phyloP scores from a whole-genome alignment of 768 basidiomycete species.

The Pleurotus citrinopileatus region DNA sequence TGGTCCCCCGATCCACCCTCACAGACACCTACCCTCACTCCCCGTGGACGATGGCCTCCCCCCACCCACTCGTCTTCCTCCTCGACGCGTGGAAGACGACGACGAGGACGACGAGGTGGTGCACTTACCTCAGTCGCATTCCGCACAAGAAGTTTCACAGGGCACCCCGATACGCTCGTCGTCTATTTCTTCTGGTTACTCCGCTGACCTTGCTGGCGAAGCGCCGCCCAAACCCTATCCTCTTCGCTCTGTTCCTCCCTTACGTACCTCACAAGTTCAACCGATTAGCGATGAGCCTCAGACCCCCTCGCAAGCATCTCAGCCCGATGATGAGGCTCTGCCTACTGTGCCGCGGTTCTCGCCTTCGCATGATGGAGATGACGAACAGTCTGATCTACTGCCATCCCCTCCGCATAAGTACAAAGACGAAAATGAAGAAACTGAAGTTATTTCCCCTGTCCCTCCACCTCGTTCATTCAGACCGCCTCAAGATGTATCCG shows the following conservation, averaged over 20 bases:
- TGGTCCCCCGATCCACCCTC: conserved; percentile 9
- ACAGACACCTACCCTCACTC: conserved; percentile 13
- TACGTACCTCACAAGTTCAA: conserved; percentile 8
- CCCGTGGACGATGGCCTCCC: conserved; percentile 12
- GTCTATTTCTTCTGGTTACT: neutral
- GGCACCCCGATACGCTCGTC: neutral
- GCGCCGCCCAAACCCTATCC: neutral
- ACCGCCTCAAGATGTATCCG: neutral
- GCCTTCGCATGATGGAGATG: neutral
- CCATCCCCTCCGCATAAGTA: neutral
- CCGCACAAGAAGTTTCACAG: neutral
- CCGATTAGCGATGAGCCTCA: neutral
- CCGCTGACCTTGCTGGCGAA: neutral
- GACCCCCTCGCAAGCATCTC: conserved; percentile 5
- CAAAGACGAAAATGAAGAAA: conserved; percentile 11
- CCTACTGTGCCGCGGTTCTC: conserved; percentile 26
- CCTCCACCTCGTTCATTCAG: conserved; percentile 8
- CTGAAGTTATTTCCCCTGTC: conserved; percentile 13
- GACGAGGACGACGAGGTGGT: neutral
- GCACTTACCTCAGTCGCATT: neutral
- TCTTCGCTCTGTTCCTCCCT: neutral
- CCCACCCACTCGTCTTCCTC: conserved; percentile 11
- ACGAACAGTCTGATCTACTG: neutral
- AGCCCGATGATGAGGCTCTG: conserved; percentile 27
- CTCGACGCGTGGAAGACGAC: neutral